Percentiles rank a stretch among this genome's conserved stretches.
Evolutionary conservation across 352 stramenopile species (phyloP).

Genomic region (Phytophthora hybrid): DNA sequence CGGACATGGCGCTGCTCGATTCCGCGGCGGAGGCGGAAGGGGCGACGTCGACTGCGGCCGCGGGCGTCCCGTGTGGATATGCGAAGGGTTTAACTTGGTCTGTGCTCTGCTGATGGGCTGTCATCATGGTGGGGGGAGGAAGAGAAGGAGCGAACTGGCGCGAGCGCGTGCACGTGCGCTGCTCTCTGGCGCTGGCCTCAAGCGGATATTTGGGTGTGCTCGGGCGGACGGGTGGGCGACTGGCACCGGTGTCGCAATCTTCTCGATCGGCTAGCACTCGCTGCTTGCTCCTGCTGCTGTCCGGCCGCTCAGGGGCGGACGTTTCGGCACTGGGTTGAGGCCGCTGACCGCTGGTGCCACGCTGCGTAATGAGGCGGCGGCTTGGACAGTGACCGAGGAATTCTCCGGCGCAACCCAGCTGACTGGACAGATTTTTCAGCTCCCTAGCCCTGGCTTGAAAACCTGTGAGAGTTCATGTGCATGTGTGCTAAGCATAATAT

Average conservation of each 20-base stretch:
- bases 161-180: constrained; percentile 12
- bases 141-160: constrained; percentile 17
- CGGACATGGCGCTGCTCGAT: constrained; percentile 27
- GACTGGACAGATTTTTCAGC: constrained; percentile 44
- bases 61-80: constrained; percentile 41
- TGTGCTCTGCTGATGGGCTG: constrained; percentile 57
- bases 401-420: constrained; percentile 40
- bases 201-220: constrained; percentile 22
- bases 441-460: not conserved
- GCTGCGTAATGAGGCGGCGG: constrained; percentile 15
- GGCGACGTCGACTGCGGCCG: constrained; percentile 16
- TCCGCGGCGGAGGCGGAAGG: constrained; percentile 8
- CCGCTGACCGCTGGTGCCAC: constrained; percentile 32
- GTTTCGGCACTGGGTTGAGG: constrained; percentile 21
- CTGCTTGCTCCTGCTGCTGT: not conserved
- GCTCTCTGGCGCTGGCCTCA: constrained; percentile 27
- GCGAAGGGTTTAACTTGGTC: constrained; percentile 53
- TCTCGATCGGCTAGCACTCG: not conserved
- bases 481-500: not conserved
- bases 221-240: constrained; percentile 1
- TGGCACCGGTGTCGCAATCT: constrained; percentile 1
- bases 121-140: constrained; percentile 58
- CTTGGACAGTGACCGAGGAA: constrained; percentile 29
- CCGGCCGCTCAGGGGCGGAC: constrained; percentile 12
- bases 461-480: not conserved